phyloP scores from a whole-genome alignment of 2,329 filamentous ascomycete genomes.

The Plectosphaerella cucumerina region DNA sequence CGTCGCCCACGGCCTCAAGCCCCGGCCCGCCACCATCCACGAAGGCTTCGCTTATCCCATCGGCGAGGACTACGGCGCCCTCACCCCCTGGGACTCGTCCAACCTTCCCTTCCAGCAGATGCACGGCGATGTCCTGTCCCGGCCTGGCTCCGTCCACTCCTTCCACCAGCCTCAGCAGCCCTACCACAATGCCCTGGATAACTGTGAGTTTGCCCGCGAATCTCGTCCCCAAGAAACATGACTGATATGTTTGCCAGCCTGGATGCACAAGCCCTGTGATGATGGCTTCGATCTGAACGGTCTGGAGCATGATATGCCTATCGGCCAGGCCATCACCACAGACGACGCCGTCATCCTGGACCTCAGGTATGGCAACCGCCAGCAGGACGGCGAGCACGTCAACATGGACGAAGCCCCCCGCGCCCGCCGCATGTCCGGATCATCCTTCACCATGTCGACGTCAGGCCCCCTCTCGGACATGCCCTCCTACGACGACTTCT shows the following conservation, averaged over 20 bases:
- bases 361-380: slow-evolving; percentile 46
- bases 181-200: slow-evolving; percentile 27
- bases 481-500: slow-evolving; percentile 68
- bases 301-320: slow-evolving; percentile 53
- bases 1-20: slow-evolving; percentile 43
- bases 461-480: slow-evolving; percentile 63
- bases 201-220: slow-evolving; percentile 41
- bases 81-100: slow-evolving; percentile 55
- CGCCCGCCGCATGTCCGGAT: slow-evolving; percentile 64
- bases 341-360: slow-evolving; percentile 62
- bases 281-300: slow-evolving; percentile 51
- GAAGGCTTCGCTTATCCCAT: slow-evolving; percentile 58
- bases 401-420: slow-evolving; percentile 49
- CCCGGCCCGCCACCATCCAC: slow-evolving; percentile 55
- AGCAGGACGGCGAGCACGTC: slow-evolving; percentile 43
- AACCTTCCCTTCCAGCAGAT: slow-evolving; percentile 46
- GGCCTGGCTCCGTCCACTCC: slow-evolving; percentile 50
- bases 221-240: background rate
- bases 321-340: slow-evolving; percentile 58
- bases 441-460: slow-evolving; percentile 70
- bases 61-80: slow-evolving; percentile 45
- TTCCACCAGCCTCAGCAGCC: background rate
- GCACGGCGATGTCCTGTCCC: slow-evolving; percentile 45
- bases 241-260: slow-evolving; percentile 14
- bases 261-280: slow-evolving; percentile 54